Conservation (phyloP, 257 asterid species). For the Solanum clarkiae region DNA sequence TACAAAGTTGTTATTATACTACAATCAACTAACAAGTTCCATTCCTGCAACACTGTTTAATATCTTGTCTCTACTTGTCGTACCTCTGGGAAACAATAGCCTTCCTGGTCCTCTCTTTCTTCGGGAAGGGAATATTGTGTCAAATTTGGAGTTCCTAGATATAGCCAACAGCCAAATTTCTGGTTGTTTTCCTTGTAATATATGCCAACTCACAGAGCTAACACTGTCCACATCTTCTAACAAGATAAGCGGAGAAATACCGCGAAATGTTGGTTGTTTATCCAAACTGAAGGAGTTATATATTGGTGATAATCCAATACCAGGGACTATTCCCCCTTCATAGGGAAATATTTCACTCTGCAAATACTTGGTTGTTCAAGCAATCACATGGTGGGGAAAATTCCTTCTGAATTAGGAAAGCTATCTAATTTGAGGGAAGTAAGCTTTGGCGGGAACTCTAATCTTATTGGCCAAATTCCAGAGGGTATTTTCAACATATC, state of each 20-base stretch:
- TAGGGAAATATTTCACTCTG: conserved; percentile 14
- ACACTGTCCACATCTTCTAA: conserved; percentile 2
- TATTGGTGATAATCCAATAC: conserved; percentile 5
- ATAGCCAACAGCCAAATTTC: conserved; percentile 8
- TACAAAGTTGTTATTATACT: not conserved
- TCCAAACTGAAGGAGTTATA: conserved; percentile 1
- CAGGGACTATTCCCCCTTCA: conserved; percentile 16
- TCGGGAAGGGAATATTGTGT: not conserved
- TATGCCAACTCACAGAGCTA: conserved; percentile 9
- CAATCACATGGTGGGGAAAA: conserved; percentile 8
- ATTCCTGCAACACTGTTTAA: conserved; percentile 16
- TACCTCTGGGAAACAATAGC: conserved; percentile 2
- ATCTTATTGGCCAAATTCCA: conserved; percentile 19
- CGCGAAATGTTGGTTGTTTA: conserved; percentile 11
- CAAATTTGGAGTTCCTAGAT: not conserved
- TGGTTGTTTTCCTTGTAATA: conserved; percentile 10
- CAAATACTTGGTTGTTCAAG: not conserved
- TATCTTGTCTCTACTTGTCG: conserved; percentile 1
- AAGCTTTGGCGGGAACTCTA: not conserved
- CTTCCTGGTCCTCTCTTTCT: conserved; percentile 11
- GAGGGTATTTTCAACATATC: conserved; percentile 19
- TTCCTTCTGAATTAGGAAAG: conserved; percentile 15
- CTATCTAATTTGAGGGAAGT: conserved; percentile 4
- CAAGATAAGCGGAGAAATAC: conserved; percentile 10
- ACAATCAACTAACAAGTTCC: conserved; percentile 12